Evolutionary conservation across 306 rosid genomes (phyloP).

Genomic region (Astragalus glycyphyllos): DNA sequence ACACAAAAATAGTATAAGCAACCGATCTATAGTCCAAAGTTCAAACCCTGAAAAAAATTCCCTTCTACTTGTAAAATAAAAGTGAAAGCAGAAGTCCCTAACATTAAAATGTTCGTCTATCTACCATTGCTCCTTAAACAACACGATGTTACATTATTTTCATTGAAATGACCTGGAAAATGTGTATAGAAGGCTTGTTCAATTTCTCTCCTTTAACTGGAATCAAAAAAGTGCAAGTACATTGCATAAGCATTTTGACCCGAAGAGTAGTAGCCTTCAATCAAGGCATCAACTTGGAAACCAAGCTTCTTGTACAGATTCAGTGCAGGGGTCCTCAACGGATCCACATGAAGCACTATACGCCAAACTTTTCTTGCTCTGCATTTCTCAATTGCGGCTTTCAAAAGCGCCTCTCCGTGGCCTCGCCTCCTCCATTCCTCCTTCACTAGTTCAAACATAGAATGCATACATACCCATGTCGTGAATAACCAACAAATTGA

Average conservation of each 20-base stretch:
- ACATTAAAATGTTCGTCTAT: no score
- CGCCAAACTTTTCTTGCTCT: constrained; percentile 70
- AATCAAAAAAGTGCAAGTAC: constrained; percentile 71
- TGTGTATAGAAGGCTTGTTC: no score
- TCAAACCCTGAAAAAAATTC: no score
- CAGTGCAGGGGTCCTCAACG: constrained; percentile 68
- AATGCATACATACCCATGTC: constrained; percentile 22
- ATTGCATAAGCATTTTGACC: constrained; percentile 83
- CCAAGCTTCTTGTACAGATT: constrained; percentile 79
- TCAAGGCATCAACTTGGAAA: constrained; percentile 70
- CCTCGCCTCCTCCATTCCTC: constrained; percentile 81
- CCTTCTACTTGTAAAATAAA: no score
- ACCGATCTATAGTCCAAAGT: no score
- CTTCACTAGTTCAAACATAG: constrained; percentile 60
- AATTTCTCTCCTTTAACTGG: constrained; percentile 36
- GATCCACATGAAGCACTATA: constrained; percentile 86
- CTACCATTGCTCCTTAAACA: no score
- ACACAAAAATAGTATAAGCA: no score
- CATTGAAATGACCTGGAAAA: no score
- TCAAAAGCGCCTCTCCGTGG: constrained; percentile 74
- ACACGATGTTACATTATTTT: no score
- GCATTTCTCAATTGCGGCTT: constrained; percentile 80
- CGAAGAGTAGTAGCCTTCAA: constrained; percentile 75
- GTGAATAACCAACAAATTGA: constrained; percentile 18
- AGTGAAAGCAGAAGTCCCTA: no score